Evolutionary conservation across 2,329 filamentous ascomycete species (phyloP).

Genomic region (Colletotrichum melonis): DNA sequence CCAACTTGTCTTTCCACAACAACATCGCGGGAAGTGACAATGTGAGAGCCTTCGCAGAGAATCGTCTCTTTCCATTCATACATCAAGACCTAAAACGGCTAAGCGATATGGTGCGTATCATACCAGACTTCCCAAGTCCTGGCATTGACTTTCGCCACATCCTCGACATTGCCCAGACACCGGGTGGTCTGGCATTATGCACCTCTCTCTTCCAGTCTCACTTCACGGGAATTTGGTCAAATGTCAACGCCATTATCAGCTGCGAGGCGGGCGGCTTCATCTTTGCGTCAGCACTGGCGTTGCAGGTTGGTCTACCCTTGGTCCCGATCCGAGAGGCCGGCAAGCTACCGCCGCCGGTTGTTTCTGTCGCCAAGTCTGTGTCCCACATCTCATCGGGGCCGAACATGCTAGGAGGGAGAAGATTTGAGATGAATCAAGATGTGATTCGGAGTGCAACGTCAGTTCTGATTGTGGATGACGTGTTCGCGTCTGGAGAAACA

Average conservation of each 20-base stretch:
- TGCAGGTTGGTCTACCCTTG: constrained; percentile 53
- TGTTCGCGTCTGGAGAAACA: constrained; percentile 66
- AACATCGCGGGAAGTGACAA: constrained; percentile 52
- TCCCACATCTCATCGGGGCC: constrained; percentile 66
- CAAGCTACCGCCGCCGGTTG: constrained; percentile 68
- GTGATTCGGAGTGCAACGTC: constrained; percentile 50
- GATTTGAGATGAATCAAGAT: constrained; percentile 62
- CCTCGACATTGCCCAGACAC: constrained; percentile 64
- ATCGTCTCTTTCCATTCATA: constrained; percentile 57
- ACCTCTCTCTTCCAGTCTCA: constrained; percentile 59
- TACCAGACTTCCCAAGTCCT: constrained; percentile 61
- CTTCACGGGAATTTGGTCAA: constrained; percentile 59
- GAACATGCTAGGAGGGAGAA: constrained; percentile 42
- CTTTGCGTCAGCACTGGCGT: constrained; percentile 63
- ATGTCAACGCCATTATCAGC: constrained; percentile 57
- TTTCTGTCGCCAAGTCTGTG: constrained; percentile 57
- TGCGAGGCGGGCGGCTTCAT: constrained; percentile 70
- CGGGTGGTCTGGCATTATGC: constrained; percentile 62
- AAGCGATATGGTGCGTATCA: constrained; percentile 58
- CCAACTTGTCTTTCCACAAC: constrained; percentile 64
- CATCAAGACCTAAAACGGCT: constrained; percentile 58
- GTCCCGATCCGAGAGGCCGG: constrained; percentile 64
- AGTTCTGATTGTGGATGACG: constrained; percentile 71
- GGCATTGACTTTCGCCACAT: constrained; percentile 69
- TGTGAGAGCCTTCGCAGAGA: constrained; percentile 53